phyloP scores from a whole-genome alignment of 805 yeast species.

The Saccharomycopsis capsularis region DNA sequence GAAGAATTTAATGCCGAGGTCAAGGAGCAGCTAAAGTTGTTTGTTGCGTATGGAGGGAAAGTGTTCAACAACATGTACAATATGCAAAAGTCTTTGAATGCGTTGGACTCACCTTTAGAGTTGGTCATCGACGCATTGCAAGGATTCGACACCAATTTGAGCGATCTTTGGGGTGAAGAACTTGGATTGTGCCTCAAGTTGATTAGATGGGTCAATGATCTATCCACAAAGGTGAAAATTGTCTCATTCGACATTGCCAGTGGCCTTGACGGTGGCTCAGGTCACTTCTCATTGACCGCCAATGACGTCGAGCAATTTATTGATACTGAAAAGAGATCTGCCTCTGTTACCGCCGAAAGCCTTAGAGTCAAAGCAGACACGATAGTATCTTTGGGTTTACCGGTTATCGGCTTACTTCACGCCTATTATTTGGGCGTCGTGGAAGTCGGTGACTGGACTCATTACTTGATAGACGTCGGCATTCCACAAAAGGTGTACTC shows the following conservation, averaged over 20 bases:
- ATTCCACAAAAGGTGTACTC: conserved; percentile 52
- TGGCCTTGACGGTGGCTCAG: conserved; percentile 80
- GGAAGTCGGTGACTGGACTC: conserved; percentile 42
- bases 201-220: conserved; percentile 61
- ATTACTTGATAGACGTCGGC: conserved; percentile 65
- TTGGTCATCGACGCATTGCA: conserved; percentile 77
- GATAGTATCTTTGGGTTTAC: conserved; percentile 67
- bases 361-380: conserved; percentile 42
- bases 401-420: conserved; percentile 54
- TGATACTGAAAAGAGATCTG: conserved; percentile 21
- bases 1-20: conserved; percentile 39
- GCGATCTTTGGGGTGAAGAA: conserved; percentile 44
- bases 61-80: conserved; percentile 35
- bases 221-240: conserved; percentile 35
- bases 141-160: conserved; percentile 67
- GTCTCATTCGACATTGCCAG: conserved; percentile 76
- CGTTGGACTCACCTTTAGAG: conserved; percentile 68
- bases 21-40: conserved; percentile 45
- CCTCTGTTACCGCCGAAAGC: conserved; percentile 22
- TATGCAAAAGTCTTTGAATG: conserved; percentile 33
- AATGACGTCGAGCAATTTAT: conserved; percentile 23
- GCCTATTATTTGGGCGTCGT: conserved; percentile 52
- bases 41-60: conserved; percentile 65
- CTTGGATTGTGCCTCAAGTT: conserved; percentile 35
- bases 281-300: conserved; percentile 31